Conservation (phyloP, 2,329 filamentous ascomycete species). For the Neurospora crassa region DNA sequence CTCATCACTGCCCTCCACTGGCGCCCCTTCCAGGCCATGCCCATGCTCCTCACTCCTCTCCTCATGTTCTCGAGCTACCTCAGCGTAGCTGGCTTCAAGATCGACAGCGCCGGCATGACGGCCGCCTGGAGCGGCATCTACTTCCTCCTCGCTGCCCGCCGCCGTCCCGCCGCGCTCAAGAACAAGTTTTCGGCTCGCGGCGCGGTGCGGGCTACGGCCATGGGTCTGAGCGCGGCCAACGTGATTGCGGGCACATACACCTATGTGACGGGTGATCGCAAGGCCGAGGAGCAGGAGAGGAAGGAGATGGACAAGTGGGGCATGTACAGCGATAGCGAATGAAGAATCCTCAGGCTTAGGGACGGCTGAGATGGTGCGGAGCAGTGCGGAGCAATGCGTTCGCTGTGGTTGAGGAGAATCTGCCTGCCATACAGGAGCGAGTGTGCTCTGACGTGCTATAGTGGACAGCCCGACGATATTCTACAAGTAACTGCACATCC, state of each 20-base stretch:
- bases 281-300: constrained; percentile 39
- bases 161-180: constrained; percentile 23
- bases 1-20: constrained; percentile 47
- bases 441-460: not conserved
- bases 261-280: constrained; percentile 41
- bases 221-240: constrained; percentile 41
- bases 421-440: not conserved
- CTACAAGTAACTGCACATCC: not conserved
- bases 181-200: constrained; percentile 37
- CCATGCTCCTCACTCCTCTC: constrained; percentile 40
- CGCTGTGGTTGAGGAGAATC: not conserved
- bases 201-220: constrained; percentile 38
- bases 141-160: constrained; percentile 42
- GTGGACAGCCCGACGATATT: not conserved
- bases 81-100: constrained; percentile 49
- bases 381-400: not conserved
- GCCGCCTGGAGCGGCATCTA: constrained; percentile 50
- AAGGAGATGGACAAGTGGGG: constrained; percentile 43
- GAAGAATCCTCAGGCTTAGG: not conserved
- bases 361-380: not conserved
- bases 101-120: constrained; percentile 45
- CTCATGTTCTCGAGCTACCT: constrained; percentile 49
- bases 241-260: constrained; percentile 39
- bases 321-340: constrained; percentile 18
- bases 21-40: constrained; percentile 41